Evolutionary conservation across 2,329 filamentous ascomycete species (phyloP), one percentile per base, ranked within the genome.

Genomic region (Exophiala spinifera): DNA sequence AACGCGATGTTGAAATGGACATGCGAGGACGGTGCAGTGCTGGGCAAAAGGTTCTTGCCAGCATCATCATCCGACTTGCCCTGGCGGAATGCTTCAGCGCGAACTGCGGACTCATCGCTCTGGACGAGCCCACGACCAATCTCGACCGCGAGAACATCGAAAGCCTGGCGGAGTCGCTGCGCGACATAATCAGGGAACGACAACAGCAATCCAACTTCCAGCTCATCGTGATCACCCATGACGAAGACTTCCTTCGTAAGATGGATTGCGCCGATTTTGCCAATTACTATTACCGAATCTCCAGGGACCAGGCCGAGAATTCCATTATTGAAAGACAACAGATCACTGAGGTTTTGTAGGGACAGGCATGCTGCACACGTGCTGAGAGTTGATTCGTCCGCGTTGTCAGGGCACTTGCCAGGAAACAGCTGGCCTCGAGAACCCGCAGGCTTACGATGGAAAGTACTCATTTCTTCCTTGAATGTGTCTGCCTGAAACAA

Each of bases 11-110:
- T 0, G 94, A 99, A 72, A 96, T 99, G 91, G 94, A 99, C 74
- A 99, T 99, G 94, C 89, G 94, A 59, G 95, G 94, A 1, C 89
- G 94, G 51, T 99, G 94, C 78, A 95, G 89, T 63, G 94, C 94
- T 1, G 94, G 94, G 3, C 94, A 99, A 70, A 96, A 95, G 73
- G 92, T 99, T 23, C 83, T 99, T 23, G 94, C 94, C 3, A 91
- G 87, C 71, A 99, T 99, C 74, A 95, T 99, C 72, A 96, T 99
- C 70, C 91, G 94, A 1, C 82, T 99, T 23, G 94, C 95, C 11
- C 82, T 99, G 44, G 94, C 94, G 3, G 94, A 99, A 72, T 96
- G 91, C 64, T 99, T 99, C 69, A 94, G 94, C 61, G 83, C 91
- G 66, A 95, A 95, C 68, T 99, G 95, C 72, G 94, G 94, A 15